phyloP scores from a whole-genome alignment of 371 early-diverging fungal species.

The Parasitella parasitica region DNA sequence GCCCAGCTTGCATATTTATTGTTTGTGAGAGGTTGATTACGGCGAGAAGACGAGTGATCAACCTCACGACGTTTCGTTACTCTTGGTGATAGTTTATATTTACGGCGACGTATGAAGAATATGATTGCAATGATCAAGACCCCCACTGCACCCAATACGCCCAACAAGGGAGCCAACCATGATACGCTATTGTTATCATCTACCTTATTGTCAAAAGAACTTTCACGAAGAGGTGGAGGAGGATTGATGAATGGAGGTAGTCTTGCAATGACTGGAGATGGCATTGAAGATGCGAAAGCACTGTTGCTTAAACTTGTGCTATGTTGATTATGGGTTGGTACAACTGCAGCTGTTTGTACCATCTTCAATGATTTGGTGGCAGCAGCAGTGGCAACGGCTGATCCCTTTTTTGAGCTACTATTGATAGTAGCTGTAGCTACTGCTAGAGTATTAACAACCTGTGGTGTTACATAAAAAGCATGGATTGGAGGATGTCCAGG shows the following conservation, averaged over 20 bases:
- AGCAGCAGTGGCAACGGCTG: not conserved
- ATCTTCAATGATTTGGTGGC: not conserved
- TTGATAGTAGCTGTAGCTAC: not conserved
- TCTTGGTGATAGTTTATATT: not conserved
- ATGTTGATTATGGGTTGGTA: not conserved
- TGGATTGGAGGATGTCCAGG: not conserved
- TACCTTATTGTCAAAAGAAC: not conserved
- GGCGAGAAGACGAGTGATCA: not conserved
- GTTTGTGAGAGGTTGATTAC: not conserved
- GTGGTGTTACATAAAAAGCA: constrained; percentile 4
- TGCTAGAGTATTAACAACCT: not conserved
- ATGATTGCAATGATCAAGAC: not conserved
- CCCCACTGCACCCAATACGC: constrained; percentile 6
- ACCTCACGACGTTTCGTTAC: too few species aligned
- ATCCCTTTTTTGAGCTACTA: not conserved
- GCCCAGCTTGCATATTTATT: constrained; percentile 7
- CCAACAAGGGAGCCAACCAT: constrained; percentile 21
- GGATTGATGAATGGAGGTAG: not conserved
- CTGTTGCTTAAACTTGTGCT: not conserved
- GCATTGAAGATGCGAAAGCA: not conserved
- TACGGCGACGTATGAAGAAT: not conserved
- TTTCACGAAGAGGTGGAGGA: not conserved
- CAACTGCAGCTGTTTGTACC: not conserved
- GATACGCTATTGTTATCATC: not conserved
- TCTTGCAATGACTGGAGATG: not conserved